phyloP scores from a whole-genome alignment of 164 flowering plant genomes.

The Nelumbo lutea region DNA sequence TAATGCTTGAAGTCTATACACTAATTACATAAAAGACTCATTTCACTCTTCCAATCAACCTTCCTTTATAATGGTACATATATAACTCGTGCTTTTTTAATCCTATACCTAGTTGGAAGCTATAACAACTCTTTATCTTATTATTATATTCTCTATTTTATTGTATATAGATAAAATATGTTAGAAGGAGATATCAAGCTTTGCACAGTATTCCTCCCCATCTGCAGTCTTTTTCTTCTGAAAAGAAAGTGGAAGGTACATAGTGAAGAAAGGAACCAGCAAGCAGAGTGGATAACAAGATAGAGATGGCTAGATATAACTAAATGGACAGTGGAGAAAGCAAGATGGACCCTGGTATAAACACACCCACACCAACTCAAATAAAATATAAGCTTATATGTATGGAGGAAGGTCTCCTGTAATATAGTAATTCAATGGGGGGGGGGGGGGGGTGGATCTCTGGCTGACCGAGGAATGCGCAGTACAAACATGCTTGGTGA shows the following conservation, averaged over 20 bases:
- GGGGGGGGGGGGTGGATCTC: neutral
- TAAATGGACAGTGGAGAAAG: neutral
- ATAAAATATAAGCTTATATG: neutral
- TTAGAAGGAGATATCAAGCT: conserved; percentile 6
- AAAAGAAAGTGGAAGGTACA: conserved; percentile 10
- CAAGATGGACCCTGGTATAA: too few relatives aligned
- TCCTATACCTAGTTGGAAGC: too few relatives aligned
- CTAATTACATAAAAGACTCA: conserved; percentile 2
- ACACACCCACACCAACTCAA: neutral
- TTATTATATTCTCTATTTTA: neutral
- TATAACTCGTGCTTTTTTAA: neutral
- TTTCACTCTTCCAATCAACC: conserved; percentile 14
- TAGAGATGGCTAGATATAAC: conserved; percentile 11
- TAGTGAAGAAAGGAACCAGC: neutral
- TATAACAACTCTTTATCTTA: neutral
- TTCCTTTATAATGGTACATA: conserved; percentile 4
- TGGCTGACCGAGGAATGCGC: neutral
- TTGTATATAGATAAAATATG: neutral
- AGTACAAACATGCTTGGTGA: too few relatives aligned
- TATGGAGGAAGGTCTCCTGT: neutral
- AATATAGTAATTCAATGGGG: neutral
- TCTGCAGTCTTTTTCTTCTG: conserved; percentile 13
- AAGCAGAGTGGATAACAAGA: neutral
- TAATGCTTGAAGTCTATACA: neutral
- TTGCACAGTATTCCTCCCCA: conserved; percentile 3